Base-by-base conservation (phyloP, 139 green algal genomes). In the Chlorella ohadii region DNA sequence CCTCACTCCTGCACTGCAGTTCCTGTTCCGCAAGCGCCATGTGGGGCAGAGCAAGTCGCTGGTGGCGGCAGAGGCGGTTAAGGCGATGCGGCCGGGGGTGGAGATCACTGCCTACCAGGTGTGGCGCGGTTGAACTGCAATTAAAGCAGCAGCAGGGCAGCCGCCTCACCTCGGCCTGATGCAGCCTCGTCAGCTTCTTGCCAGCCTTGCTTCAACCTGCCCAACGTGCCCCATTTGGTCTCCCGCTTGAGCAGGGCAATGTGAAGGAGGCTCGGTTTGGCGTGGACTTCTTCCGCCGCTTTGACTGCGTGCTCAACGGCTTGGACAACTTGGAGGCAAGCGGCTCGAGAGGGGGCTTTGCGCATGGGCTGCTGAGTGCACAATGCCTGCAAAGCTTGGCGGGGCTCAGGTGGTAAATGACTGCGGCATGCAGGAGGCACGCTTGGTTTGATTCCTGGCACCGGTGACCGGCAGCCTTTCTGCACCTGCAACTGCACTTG, bases 281-380 rank as follows among this genome's bases (percentile, higher is more conserved):
- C 47, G 61, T 98, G 7, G 94, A 97, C 72, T 99, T 96, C 87
- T 96, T 99, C 87, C 87, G 88, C 16, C 33, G 61, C 44, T 99
- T 99, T 85, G 91, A 96, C 81, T 39, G 99, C 27, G 93, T 99
- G n/a, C 85, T 99, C 25, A 99, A 99, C 80, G 97, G 97, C 0
- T 92, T 99, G 70, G 97, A 99, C 90, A 99, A 99, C 89, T 64
- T 99, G 66, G 95, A 98, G 38, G 51, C 51, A 59, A 59, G 51
- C 44, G 11, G 44, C 44, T 6, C 7, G 44, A 11, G 44, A 11
- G 11, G 11, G 6, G 44, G 7, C 11, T 6, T 11, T 55, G 7
- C 7, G 51, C 51, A 59, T 6, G 11, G 51, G 51, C 9, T 59
- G 51, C 51, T 59, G 51, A 6, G 7, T 51, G 44, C 44, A 51